Percentiles rank a stretch among this genome's conserved stretches.
These are phyloP conservation scores for Achlya hypogyna DNA, from an alignment of 352 stramenopile species.

Conservation along the genomic window DNA sequence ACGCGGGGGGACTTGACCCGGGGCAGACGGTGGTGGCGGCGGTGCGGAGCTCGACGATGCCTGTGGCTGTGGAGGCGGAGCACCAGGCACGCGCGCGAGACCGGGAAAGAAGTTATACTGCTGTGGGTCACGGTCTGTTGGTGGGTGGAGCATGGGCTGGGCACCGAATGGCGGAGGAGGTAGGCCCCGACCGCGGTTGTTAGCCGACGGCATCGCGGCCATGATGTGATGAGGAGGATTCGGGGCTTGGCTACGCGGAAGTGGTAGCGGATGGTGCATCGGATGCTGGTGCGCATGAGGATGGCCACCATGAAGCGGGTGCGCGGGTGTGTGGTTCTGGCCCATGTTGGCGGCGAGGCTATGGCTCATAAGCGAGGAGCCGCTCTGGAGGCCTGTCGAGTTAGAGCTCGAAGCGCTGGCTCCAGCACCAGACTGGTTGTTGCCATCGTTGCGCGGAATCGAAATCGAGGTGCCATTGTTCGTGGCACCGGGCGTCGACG, in stretches of 20 bases:
- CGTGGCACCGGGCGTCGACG: background rate
- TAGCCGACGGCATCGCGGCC: constrained; percentile 4
- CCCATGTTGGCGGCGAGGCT: constrained; percentile 1
- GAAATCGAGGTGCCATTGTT: background rate
- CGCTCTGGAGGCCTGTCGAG: background rate
- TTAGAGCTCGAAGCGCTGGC: background rate
- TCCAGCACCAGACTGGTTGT: background rate
- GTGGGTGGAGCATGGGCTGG: constrained; percentile 4
- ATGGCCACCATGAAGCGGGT: constrained; percentile 14
- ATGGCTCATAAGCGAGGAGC: constrained; percentile 9
- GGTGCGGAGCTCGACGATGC: background rate
- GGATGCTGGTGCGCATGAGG: constrained; percentile 13
- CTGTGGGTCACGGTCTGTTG: background rate
- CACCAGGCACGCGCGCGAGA: background rate
- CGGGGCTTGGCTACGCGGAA: background rate
- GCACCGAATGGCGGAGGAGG: constrained; percentile 12
- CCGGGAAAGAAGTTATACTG: constrained; percentile 11
- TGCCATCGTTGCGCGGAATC: background rate
- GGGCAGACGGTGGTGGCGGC: background rate
- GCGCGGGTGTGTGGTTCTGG: constrained; percentile 9
- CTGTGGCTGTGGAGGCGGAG: background rate
- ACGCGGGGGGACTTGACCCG: constrained; percentile 2
- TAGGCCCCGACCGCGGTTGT: background rate
- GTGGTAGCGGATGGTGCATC: constrained; percentile 15
- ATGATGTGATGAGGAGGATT: constrained; percentile 11